These are phyloP conservation scores for Brettanomyces sp. DNA, from an alignment of 805 yeast genomes.

Conservation along the genomic window DNA sequence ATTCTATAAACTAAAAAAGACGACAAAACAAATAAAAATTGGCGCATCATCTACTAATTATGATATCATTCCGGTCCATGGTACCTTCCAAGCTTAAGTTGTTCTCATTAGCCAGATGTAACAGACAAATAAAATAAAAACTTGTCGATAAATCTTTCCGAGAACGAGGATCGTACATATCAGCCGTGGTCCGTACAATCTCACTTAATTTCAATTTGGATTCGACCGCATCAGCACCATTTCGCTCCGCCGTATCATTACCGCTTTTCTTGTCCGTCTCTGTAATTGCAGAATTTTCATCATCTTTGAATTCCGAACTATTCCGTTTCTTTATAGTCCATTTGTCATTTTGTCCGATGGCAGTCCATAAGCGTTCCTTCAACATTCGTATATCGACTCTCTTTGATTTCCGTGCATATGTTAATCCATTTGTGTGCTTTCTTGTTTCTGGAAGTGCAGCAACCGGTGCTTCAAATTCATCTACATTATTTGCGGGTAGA, in stretches of 20 bases:
- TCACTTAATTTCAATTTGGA: constrained; percentile 20
- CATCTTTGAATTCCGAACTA: constrained; percentile 21
- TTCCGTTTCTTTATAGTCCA: constrained; percentile 18
- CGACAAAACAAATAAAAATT: background rate
- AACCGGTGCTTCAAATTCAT: constrained; percentile 9
- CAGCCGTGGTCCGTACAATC: constrained; percentile 28
- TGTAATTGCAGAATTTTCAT: background rate
- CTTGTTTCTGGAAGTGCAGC: background rate
- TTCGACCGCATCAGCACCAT: background rate
- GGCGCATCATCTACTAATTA: constrained; percentile 16
- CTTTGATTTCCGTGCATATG: constrained; percentile 38
- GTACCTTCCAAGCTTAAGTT: constrained; percentile 31
- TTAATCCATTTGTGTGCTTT: constrained; percentile 11
- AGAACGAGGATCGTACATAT: constrained; percentile 28
- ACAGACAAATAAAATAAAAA: constrained; percentile 39
- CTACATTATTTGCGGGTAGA: constrained; percentile 14
- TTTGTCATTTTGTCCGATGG: constrained; percentile 22
- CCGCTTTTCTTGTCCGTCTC: constrained; percentile 2
- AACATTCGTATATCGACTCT: constrained; percentile 38
- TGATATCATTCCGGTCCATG: constrained; percentile 28
- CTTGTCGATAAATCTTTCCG: constrained; percentile 38
- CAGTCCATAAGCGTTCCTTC: constrained; percentile 38
- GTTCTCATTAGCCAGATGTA: constrained; percentile 43
- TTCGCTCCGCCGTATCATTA: background rate
- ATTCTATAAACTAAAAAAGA: background rate